phyloP scores from a whole-genome alignment of 225 moss, liverwort and hornwort genomes.

The Rhytidiadelphus loreus region DNA sequence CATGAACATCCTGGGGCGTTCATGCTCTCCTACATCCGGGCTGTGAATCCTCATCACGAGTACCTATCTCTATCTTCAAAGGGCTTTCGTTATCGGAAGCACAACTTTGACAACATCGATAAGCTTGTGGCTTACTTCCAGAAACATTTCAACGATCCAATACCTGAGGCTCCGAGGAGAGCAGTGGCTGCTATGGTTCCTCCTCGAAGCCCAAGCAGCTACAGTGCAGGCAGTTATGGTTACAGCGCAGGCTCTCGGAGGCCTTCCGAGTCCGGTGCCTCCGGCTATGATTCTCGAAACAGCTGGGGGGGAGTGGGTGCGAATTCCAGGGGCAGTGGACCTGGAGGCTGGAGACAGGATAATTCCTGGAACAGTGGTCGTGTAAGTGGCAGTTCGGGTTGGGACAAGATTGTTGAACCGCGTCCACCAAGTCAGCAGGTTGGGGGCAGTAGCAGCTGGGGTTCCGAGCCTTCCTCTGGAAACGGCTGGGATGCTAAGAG shows the following conservation, averaged over 20 bases:
- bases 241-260: conserved; percentile 51
- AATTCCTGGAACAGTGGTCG: conserved; percentile 31
- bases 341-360: conserved; percentile 37
- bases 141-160: conserved; percentile 81
- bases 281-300: conserved; percentile 54
- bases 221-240: conserved; percentile 56
- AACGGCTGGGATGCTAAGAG: conserved; percentile 35
- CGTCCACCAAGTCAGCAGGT: conserved; percentile 24
- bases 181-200: conserved; percentile 91
- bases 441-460: conserved; percentile 51
- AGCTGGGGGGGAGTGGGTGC: conserved; percentile 31
- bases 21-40: conserved; percentile 85
- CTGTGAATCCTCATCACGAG: conserved; percentile 73
- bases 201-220: conserved; percentile 82
- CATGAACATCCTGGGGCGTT: conserved; percentile 95
- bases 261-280: conserved; percentile 36
- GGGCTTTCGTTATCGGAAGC: conserved; percentile 85
- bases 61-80: conserved; percentile 80
- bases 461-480: conserved; percentile 38
- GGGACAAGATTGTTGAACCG: conserved; percentile 29
- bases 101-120: conserved; percentile 72
- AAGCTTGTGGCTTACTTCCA: conserved; percentile 89
- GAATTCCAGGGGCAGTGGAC: conserved; percentile 23
- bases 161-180: conserved; percentile 73
- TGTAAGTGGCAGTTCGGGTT: conserved; percentile 28